A percentile compares a stretch with the other conserved stretches of the same genome.
Conservation (phyloP, 495 filamentous ascomycete genomes). For the Neurospora sp. region DNA sequence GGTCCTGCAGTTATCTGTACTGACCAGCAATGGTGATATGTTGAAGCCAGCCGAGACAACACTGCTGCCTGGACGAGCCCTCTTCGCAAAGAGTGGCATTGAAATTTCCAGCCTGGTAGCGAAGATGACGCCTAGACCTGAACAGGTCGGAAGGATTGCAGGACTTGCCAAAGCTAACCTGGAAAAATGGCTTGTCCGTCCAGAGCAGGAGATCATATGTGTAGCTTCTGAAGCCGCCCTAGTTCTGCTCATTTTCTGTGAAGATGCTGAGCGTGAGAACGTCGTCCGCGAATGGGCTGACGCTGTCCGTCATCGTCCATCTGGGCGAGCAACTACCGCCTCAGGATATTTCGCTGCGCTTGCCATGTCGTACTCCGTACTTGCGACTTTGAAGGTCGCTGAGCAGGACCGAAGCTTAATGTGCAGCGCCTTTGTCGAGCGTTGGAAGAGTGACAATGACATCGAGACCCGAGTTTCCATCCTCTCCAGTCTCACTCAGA, state of each 20-base stretch:
- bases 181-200: slow-evolving; percentile 29
- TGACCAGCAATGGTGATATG: neutral
- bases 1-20: slow-evolving; percentile 20
- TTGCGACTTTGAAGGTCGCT: slow-evolving; percentile 6
- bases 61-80: slow-evolving; percentile 13
- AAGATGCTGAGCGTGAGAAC: slow-evolving; percentile 14
- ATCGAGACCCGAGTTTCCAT: slow-evolving; percentile 53
- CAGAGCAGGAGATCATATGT: slow-evolving; percentile 31
- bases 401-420: slow-evolving; percentile 14
- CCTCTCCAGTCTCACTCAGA: slow-evolving; percentile 47
- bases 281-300: slow-evolving; percentile 30
- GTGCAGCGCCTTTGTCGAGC: slow-evolving; percentile 22
- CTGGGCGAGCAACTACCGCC: slow-evolving; percentile 15
- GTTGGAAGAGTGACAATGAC: slow-evolving; percentile 33
- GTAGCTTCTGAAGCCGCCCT: slow-evolving; percentile 34
- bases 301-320: slow-evolving; percentile 20
- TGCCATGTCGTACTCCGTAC: slow-evolving; percentile 23
- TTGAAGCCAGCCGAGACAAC: neutral
- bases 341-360: slow-evolving; percentile 32
- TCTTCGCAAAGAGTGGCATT: slow-evolving; percentile 6
- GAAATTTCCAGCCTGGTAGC: slow-evolving; percentile 11
- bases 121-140: slow-evolving; percentile 2
- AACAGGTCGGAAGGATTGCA: slow-evolving; percentile 6
- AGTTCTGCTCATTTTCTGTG: slow-evolving; percentile 28
- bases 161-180: slow-evolving; percentile 22